Percentiles rank a stretch among this genome's conserved stretches.
Evolutionary conservation across 169 alveolate species (phyloP).

Genomic region (Eimeria tenella): DNA sequence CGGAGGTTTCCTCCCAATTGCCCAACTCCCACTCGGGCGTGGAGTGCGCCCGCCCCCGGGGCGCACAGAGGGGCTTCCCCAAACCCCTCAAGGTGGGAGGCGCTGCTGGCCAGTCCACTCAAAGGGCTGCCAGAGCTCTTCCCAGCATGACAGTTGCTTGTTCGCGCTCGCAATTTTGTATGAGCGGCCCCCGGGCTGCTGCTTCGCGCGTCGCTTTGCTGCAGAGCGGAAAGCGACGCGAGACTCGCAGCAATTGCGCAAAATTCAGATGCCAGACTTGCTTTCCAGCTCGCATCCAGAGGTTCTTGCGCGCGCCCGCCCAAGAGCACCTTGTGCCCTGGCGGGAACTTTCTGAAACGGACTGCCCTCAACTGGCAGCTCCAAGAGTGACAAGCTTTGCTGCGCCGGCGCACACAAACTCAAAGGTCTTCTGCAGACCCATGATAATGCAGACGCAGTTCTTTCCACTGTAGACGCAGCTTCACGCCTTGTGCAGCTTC

Average conservation of each 20-base stretch:
- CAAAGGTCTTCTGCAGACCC: conserved; percentile 10
- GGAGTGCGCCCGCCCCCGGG: not conserved
- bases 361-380: not conserved
- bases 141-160: not conserved
- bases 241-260: conserved; percentile 19
- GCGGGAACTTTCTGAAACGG: no score
- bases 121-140: not conserved
- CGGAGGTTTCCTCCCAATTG: not conserved
- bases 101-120: conserved; percentile 13
- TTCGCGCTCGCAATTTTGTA: not conserved
- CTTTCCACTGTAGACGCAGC: not conserved
- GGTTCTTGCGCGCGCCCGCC: no score
- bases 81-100: conserved; percentile 21
- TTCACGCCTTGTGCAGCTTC: conserved; percentile 46
- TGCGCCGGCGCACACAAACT: conserved; percentile 29
- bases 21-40: not conserved
- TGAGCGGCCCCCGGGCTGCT: conserved; percentile 15
- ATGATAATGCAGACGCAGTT: not conserved
- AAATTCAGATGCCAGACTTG: not conserved
- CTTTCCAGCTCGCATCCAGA: no score
- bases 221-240: not conserved
- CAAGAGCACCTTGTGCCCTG: no score
- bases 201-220: conserved; percentile 44
- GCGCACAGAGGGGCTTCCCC: not conserved
- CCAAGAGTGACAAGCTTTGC: conserved; percentile 4